A percentile compares a stretch with the other conserved stretches of the same genome.
Evolutionary conservation across 2,329 filamentous ascomycete species (phyloP).

Genomic region (Rachicladosporium sp.): DNA sequence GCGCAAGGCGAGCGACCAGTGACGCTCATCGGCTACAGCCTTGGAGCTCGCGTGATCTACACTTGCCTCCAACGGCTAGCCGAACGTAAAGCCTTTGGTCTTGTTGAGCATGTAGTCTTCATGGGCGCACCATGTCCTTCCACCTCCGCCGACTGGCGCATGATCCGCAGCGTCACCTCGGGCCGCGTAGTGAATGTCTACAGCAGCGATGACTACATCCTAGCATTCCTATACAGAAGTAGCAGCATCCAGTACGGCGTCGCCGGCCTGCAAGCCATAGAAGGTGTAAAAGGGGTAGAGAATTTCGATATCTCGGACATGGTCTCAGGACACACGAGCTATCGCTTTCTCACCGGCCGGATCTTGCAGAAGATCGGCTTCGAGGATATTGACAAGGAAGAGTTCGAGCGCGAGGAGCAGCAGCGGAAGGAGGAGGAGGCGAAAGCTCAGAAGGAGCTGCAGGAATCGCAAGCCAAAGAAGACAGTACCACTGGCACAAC

Average conservation of each 20-base stretch:
- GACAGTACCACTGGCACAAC: slow-evolving; percentile 4
- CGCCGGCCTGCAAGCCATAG: slow-evolving; percentile 66
- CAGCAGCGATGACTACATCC: slow-evolving; percentile 74
- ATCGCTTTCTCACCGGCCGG: slow-evolving; percentile 38
- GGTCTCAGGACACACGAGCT: slow-evolving; percentile 39
- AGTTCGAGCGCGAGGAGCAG: slow-evolving; percentile 35
- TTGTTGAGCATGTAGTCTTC: slow-evolving; percentile 72
- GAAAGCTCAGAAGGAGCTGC: slow-evolving; percentile 25
- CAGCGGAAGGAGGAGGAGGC: slow-evolving; percentile 27
- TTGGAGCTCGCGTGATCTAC: slow-evolving; percentile 53
- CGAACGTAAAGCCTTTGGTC: slow-evolving; percentile 65
- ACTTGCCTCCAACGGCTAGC: slow-evolving; percentile 67
- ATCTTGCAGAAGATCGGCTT: slow-evolving; percentile 42
- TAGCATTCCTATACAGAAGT: slow-evolving; percentile 77
- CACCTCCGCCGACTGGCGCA: slow-evolving; percentile 58
- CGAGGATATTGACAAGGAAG: slow-evolving; percentile 37
- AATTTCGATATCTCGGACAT: slow-evolving; percentile 42
- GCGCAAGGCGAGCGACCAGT: slow-evolving; percentile 30
- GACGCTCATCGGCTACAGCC: slow-evolving; percentile 28
- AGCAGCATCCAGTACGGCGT: slow-evolving; percentile 73
- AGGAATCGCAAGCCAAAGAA: slow-evolving; percentile 17
- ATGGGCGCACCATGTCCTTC: slow-evolving; percentile 73
- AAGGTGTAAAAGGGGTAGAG: slow-evolving; percentile 53
- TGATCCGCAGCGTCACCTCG: slow-evolving; percentile 64
- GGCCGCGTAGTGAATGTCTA: slow-evolving; percentile 81